Evolutionary conservation across 23 red algal species (phyloP).

Genomic region (Gracilariopsis chorda): DNA sequence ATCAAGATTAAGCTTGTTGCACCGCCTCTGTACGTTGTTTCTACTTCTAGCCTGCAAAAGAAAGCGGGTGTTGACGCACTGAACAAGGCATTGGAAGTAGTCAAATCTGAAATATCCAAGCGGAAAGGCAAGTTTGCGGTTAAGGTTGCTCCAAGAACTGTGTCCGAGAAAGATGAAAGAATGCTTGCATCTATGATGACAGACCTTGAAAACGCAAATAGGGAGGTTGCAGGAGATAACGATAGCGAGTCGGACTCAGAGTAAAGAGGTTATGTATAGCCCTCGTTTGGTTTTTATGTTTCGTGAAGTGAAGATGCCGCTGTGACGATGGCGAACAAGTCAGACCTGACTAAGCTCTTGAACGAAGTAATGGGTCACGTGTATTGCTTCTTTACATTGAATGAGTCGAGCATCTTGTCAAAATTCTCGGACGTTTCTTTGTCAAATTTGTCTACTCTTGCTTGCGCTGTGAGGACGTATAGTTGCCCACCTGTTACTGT

Average conservation of each 20-base stretch:
- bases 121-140: slow-evolving; percentile 87
- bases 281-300: neutral
- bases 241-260: slow-evolving; percentile 59
- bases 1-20: slow-evolving; percentile 96
- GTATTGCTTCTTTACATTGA: slow-evolving; percentile 49
- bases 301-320: no score
- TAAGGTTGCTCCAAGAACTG: slow-evolving; percentile 83
- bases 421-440: slow-evolving; percentile 16
- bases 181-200: slow-evolving; percentile 87
- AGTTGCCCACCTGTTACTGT: slow-evolving; percentile 73
- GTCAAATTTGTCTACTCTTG: slow-evolving; percentile 61
- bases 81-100: slow-evolving; percentile 64
- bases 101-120: slow-evolving; percentile 74
- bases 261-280: no score
- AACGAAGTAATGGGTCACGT: neutral
- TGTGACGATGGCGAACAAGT: no score
- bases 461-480: slow-evolving; percentile 85
- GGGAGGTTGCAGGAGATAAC: slow-evolving; percentile 86
- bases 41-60: slow-evolving; percentile 82
- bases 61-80: slow-evolving; percentile 75
- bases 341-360: no score
- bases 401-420: slow-evolving; percentile 59
- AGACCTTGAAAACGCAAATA: slow-evolving; percentile 86
- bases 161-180: slow-evolving; percentile 95
- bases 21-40: slow-evolving; percentile 92